These are phyloP conservation scores for Musa balbisiana DNA, from an alignment of 202 grass and related monocot species.

Conservation along the genomic window DNA sequence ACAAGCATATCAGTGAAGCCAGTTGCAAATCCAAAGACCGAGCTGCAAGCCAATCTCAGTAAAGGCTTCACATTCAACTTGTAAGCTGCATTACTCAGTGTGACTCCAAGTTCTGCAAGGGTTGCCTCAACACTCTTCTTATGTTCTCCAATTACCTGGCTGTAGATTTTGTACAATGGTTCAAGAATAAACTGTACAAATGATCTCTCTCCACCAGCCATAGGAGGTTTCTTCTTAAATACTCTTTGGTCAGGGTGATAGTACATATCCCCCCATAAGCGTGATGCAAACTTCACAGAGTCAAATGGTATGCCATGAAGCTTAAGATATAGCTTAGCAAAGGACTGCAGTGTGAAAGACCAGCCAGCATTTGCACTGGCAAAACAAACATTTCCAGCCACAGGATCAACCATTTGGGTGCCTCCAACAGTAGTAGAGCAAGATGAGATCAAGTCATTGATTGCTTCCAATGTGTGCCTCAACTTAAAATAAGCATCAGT, in stretches of 20 bases:
- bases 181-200: conserved; percentile 94
- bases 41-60: conserved; percentile 87
- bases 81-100: conserved; percentile 82
- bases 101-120: conserved; percentile 78
- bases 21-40: conserved; percentile 85
- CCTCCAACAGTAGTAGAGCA: conserved; percentile 87
- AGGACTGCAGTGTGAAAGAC: conserved; percentile 98
- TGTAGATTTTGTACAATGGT: conserved; percentile 96
- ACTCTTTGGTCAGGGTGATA: conserved; percentile 72
- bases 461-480: conserved; percentile 71
- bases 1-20: conserved; percentile 97
- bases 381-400: conserved; percentile 88
- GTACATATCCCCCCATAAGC: conserved; percentile 94
- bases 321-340: conserved; percentile 79
- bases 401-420: conserved; percentile 72
- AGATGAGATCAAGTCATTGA: conserved; percentile 90
- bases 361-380: conserved; percentile 89
- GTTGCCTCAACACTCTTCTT: conserved; percentile 65
- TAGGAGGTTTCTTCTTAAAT: conserved; percentile 87
- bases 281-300: conserved; percentile 77
- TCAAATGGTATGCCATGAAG: conserved; percentile 88
- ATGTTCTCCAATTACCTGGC: conserved; percentile 87
- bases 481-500: conserved; percentile 99
- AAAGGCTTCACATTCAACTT: conserved; percentile 92
- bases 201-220: conserved; percentile 91